Evolutionary conservation across 2,329 filamentous ascomycete genomes (phyloP).

Genomic region (Plenodomus biglobosus): DNA sequence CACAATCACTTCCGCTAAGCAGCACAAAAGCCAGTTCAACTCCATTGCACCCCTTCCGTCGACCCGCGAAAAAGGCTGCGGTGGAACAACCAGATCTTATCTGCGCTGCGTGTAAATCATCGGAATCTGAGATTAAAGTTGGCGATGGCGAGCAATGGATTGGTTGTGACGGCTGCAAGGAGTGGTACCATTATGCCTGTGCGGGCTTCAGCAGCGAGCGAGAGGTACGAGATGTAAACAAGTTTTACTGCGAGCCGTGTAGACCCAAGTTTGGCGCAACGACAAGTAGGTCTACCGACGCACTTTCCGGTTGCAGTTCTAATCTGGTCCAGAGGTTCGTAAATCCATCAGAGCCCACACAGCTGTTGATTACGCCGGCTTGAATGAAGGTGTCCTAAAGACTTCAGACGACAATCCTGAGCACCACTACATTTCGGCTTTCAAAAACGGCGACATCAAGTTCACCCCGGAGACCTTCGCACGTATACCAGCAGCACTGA

Average conservation of each 20-base stretch:
- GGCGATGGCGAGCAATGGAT: constrained; percentile 65
- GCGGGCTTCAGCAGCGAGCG: constrained; percentile 66
- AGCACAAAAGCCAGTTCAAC: constrained; percentile 12
- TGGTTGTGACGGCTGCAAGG: constrained; percentile 67
- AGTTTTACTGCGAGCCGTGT: constrained; percentile 65
- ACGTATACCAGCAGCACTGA: constrained; percentile 63
- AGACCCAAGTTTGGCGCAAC: constrained; percentile 63
- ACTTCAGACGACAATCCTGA: constrained; percentile 65
- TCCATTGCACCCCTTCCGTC: constrained; percentile 10
- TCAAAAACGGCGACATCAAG: constrained; percentile 64
- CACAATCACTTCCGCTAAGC: constrained; percentile 38
- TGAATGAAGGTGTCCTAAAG: constrained; percentile 67
- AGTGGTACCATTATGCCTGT: constrained; percentile 69
- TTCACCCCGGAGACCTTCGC: constrained; percentile 64
- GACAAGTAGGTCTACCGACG: constrained; percentile 52
- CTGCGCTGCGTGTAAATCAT: constrained; percentile 60
- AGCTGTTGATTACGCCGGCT: constrained; percentile 67
- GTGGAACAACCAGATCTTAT: constrained; percentile 47
- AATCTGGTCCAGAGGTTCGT: constrained; percentile 53
- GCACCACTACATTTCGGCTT: constrained; percentile 68
- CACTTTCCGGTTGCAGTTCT: constrained; percentile 28
- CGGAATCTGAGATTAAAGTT: constrained; percentile 55
- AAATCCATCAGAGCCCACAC: constrained; percentile 67
- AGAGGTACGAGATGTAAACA: constrained; percentile 67
- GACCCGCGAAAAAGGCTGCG: constrained; percentile 9